phyloP scores from a whole-genome alignment of 108 stramenopile genomes.

The Cafeteria roenbergensis region DNA sequence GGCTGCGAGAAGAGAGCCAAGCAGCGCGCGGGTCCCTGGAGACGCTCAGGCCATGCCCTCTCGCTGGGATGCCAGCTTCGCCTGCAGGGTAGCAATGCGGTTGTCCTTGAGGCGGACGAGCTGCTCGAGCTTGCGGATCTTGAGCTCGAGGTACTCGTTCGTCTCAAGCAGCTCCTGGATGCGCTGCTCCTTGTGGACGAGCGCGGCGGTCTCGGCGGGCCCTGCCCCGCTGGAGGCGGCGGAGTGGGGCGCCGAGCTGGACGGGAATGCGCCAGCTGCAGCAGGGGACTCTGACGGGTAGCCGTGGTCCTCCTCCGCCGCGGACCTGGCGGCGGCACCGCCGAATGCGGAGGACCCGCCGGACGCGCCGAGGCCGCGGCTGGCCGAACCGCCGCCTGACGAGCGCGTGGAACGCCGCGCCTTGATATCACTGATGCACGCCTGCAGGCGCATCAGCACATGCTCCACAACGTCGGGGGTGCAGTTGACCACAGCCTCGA shows the following conservation, averaged over 20 bases:
- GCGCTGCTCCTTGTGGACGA: conserved; percentile 31
- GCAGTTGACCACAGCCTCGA: conserved; percentile 37
- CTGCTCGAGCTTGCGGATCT: conserved; percentile 50
- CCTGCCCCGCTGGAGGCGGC: background rate
- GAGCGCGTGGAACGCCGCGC: background rate
- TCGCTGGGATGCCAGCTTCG: too few species aligned
- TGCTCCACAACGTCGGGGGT: conserved; percentile 40
- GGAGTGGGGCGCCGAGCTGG: background rate
- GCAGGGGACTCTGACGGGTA: background rate
- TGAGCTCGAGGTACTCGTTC: conserved; percentile 48
- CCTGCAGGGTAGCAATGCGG: conserved; percentile 38
- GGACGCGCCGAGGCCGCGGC: conserved; percentile 1
- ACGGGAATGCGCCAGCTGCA: background rate
- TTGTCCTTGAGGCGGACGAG: conserved; percentile 46
- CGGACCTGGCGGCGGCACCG: background rate
- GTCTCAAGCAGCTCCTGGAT: conserved; percentile 46
- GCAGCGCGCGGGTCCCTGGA: too few species aligned
- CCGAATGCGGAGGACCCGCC: background rate
- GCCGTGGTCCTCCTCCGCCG: too few species aligned
- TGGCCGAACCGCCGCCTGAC: background rate
- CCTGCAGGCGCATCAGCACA: conserved; percentile 32
- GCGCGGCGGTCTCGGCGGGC: background rate
- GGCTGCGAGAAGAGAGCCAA: too few species aligned
- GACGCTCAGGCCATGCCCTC: too few species aligned
- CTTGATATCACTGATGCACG: conserved; percentile 39